phyloP scores from a whole-genome alignment of 257 asterid genomes.

The Solanum clarkiae region DNA sequence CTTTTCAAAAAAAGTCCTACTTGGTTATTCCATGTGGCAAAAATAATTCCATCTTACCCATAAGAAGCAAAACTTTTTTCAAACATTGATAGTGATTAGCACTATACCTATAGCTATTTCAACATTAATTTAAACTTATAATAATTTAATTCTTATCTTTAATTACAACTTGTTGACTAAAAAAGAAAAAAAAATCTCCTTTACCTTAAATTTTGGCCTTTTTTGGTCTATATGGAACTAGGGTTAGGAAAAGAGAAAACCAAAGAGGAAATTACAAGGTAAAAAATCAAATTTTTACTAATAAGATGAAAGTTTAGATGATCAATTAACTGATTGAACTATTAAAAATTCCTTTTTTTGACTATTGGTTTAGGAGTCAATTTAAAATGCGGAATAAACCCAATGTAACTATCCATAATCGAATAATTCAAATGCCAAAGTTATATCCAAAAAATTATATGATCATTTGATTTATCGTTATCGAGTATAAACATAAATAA shows the following conservation, averaged over 20 bases:
- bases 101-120: background rate
- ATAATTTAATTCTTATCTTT: background rate
- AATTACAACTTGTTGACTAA: background rate
- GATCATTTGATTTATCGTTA: background rate
- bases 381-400: background rate
- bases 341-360: too few species aligned
- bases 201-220: background rate
- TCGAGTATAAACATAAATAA: background rate
- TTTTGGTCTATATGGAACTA: too few species aligned
- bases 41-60: background rate
- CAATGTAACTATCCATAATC: background rate
- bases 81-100: slow-evolving; percentile 21
- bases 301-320: background rate
- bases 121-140: background rate
- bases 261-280: background rate
- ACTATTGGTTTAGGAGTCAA: too few species aligned
- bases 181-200: background rate
- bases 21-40: background rate
- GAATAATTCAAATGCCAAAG: background rate
- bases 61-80: background rate
- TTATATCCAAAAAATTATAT: background rate
- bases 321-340: background rate
- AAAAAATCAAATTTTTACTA: too few species aligned
- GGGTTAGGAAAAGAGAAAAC: background rate
- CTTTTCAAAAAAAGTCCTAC: background rate